These are phyloP conservation scores for Quercus lobata DNA, from an alignment of 331 rosid genomes.

Conservation along the genomic window DNA sequence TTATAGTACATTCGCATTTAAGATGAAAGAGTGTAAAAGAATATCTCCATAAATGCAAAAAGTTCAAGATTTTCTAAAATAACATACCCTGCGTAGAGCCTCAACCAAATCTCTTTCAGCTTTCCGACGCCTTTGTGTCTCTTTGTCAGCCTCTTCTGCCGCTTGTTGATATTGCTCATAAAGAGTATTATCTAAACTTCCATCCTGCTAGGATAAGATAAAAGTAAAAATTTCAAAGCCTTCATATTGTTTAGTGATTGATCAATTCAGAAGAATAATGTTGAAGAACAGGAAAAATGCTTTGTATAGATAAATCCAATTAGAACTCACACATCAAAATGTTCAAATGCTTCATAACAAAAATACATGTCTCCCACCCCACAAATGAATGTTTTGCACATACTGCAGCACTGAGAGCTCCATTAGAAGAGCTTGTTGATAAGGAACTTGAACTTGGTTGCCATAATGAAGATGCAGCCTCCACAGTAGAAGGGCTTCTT, in stretches of 20 bases:
- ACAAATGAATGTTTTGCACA: not conserved
- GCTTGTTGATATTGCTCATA: conserved; percentile 56
- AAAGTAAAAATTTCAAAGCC: not conserved
- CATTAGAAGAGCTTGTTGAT: not conserved
- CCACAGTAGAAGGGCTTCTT: not conserved
- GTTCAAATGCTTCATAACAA: not conserved
- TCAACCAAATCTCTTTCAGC: conserved; percentile 68
- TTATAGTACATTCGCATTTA: not conserved
- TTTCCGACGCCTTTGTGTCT: conserved; percentile 47
- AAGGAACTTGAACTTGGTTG: not conserved
- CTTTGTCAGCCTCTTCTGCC: conserved; percentile 60
- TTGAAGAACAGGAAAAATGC: not conserved
- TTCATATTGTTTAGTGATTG: not conserved
- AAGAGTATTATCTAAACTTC: conserved; percentile 41
- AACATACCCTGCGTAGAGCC: conserved; percentile 59
- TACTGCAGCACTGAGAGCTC: conserved; percentile 57
- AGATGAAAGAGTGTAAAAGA: not conserved
- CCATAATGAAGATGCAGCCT: conserved; percentile 6
- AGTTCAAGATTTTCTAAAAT: not conserved
- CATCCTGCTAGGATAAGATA: conserved; percentile 51
- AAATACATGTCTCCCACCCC: not conserved
- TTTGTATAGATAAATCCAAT: not conserved
- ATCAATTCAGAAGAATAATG: not conserved
- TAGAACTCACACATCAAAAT: not conserved
- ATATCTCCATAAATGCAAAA: not conserved